Conservation (phyloP, 2,329 filamentous ascomycete genomes). For the Fusarium sp. region DNA sequence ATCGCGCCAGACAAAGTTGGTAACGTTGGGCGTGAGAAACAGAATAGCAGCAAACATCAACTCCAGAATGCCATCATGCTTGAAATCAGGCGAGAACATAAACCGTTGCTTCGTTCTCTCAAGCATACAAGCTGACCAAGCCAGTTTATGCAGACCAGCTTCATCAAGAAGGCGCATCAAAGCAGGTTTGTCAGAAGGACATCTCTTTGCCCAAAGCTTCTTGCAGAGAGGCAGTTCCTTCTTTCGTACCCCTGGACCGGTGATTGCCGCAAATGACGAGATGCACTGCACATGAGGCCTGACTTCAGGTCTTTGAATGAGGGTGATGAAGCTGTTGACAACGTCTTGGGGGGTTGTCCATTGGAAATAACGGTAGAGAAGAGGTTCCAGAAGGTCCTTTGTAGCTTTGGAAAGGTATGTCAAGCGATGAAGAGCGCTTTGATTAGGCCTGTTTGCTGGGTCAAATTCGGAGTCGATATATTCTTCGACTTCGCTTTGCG, state of each 20-base stretch:
- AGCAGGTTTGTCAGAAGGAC: slow-evolving; percentile 13
- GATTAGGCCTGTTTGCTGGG: not conserved
- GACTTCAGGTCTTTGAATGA: slow-evolving; percentile 26
- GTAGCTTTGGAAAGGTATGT: slow-evolving; percentile 31
- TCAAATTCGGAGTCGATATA: not conserved
- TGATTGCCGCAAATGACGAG: slow-evolving; percentile 3
- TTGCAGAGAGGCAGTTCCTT: slow-evolving; percentile 2
- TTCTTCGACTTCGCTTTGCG: not conserved
- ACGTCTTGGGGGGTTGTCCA: slow-evolving; percentile 15
- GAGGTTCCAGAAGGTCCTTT: slow-evolving; percentile 25
- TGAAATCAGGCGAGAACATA: slow-evolving; percentile 32
- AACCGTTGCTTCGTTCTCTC: slow-evolving; percentile 18
- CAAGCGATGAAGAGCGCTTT: slow-evolving; percentile 5
- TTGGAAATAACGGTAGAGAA: slow-evolving; percentile 33
- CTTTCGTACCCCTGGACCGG: not conserved
- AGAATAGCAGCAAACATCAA: slow-evolving; percentile 27
- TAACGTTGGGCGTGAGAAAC: slow-evolving; percentile 22
- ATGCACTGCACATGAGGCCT: slow-evolving; percentile 23
- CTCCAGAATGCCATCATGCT: slow-evolving; percentile 30
- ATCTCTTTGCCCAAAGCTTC: slow-evolving; percentile 11
- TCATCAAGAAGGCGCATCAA: slow-evolving; percentile 10
- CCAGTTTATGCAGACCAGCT: slow-evolving; percentile 15
- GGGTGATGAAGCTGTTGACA: slow-evolving; percentile 22
- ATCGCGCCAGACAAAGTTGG: slow-evolving; percentile 26
- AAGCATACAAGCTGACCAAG: slow-evolving; percentile 21